Evolutionary conservation across 257 asterid species (phyloP), one percentile per base, ranked within the genome.

Genomic region (Ligustrum vulgare): DNA sequence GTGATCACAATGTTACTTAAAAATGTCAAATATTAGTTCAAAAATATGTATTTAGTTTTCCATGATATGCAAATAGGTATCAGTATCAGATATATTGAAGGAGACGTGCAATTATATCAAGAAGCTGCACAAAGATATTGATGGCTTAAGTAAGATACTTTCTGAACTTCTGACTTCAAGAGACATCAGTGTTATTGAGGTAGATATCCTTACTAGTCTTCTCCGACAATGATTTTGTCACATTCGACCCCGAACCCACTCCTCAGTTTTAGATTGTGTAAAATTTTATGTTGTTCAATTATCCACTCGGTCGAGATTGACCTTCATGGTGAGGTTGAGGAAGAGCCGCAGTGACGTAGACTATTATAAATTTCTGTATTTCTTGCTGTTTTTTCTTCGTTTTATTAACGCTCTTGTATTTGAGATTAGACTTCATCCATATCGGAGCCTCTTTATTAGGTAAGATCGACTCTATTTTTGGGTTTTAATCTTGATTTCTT

Each of bases 41-140:
- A n/a, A 58, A 58, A 58, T 22, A 3, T 60, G 32, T 36, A 64
- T 67, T 49, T 12, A 12, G 31, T 8, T 10, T 18, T 69, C 6
- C 11, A 8, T 69, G 51, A 23, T 41, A 37, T 45, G 18, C 75
- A 47, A 28, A 49, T 70, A 90, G 96, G 84, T 70, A 68, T 18
- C 78, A 60, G 81, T 87, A 81, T 67, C 90, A 71, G 80, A 85
- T 80, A 56, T 83, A 3, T 56, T 89, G 82, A 79, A 88, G 70
- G 89, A 83, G 71, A 74, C 88, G 36, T 86, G 97, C 80, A 84
- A 78, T 20, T 86, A 88, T 82, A 85, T 91, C 31, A 80, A 81
- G 86, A 85, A 78, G 67, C 85, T 91, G 86, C 87, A 89, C 25
- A 88, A 75, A 70, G 93, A 91, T 74, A 90, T 87, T 78, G 96